These are phyloP conservation scores for Acrodontium crateriforme DNA, from an alignment of 2,329 filamentous ascomycete species.

Conservation along the genomic window DNA sequence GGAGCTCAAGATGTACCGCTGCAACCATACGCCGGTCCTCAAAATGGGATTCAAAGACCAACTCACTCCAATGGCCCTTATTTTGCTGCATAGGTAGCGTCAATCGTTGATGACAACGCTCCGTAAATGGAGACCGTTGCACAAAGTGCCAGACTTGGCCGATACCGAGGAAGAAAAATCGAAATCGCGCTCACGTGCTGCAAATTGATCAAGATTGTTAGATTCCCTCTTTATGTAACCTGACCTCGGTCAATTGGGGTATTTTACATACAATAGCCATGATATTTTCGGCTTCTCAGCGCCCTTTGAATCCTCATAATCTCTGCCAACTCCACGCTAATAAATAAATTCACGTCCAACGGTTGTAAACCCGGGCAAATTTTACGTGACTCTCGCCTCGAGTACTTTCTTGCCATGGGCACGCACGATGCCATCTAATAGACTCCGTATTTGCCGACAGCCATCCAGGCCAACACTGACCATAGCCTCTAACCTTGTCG, in stretches of 20 bases:
- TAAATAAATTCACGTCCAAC: no score
- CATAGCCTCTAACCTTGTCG: slow-evolving; percentile 75
- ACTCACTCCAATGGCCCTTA: neutral
- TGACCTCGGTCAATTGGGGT: no score
- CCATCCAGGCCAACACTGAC: slow-evolving; percentile 83
- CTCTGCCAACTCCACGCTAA: no score
- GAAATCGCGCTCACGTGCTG: no score
- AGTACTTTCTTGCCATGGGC: slow-evolving; percentile 54
- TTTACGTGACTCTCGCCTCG: slow-evolving; percentile 20
- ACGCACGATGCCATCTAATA: slow-evolving; percentile 68
- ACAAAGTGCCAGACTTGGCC: no score
- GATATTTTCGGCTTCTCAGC: no score
- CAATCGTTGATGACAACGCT: neutral
- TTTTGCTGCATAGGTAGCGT: neutral
- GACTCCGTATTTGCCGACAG: slow-evolving; percentile 69
- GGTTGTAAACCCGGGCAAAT: no score
- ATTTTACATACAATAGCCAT: no score
- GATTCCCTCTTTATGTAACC: no score
- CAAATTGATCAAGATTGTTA: no score
- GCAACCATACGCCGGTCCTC: slow-evolving; percentile 3
- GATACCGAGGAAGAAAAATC: no score
- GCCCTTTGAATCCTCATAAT: no score
- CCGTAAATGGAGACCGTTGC: neutral
- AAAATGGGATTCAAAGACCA: slow-evolving; percentile 1
- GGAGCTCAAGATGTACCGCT: slow-evolving; percentile 4